Evolutionary conservation across 495 filamentous ascomycete species (phyloP), one percentile per base, ranked within the genome.

Genomic region (Xylaria telfairii): DNA sequence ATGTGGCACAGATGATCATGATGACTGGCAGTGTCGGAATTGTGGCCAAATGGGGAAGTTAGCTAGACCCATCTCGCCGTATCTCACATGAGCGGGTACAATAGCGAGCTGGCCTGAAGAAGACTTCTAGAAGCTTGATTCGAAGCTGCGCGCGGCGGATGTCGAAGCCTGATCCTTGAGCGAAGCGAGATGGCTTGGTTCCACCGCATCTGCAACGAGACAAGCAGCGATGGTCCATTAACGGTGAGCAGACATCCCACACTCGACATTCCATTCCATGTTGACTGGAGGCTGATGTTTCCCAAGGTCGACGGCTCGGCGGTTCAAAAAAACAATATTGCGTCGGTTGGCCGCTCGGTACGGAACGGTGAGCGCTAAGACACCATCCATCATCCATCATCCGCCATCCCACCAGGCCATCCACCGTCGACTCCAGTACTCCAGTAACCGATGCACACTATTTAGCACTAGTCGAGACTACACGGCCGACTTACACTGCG

Each of bases 171-270:
- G 21, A 51, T 69, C 67, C 67, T 69, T 26, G 44, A 17, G 57
- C 57, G 67, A 69, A 69, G 67, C 67, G 67, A 69, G 42, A 65
- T 66, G 64, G 65, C 65, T 46, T 44, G 65, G 67, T 69, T 69
- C 46, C 67, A 69, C 67, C 17, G 44, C 67, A 69, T 61, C 57
- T 49, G 67, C 56, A 60, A 41, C 54, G 5, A 62, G 56, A 69
- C 63, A 3, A 37, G 10, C 44, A 46, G 3, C 59, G 24, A 41
- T 42, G 30, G 17, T 65, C 41, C 24, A 28, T 41, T 34, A 54
- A 54, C 64, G 47, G 64, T 66, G 46, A 66, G 64, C 64, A 47
- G 46, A 34, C 47, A 54, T 28, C 17, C n/a, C n/a, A n/a, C n/a
- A n/a, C n/a, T n/a, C n/a, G n/a, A n/a, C n/a, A n/a, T n/a, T n/a